Percentiles rank a stretch among this genome's conserved stretches.
These are phyloP conservation scores for Hypoxylon rickii DNA, from an alignment of 495 filamentous ascomycete species.

Conservation along the genomic window DNA sequence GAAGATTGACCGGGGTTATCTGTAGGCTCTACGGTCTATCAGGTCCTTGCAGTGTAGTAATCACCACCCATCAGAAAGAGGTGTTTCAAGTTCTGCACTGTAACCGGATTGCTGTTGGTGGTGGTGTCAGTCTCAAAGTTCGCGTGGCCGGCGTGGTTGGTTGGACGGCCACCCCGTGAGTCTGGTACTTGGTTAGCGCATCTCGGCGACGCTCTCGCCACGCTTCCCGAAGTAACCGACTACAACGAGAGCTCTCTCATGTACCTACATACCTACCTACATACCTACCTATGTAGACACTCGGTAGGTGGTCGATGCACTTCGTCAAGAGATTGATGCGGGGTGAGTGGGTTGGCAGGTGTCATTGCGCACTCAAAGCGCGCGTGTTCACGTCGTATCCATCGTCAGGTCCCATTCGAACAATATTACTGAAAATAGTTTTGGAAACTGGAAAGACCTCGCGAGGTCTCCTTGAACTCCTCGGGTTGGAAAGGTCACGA, in stretches of 20 bases:
- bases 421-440: conserved; percentile 21
- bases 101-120: conserved; percentile 16
- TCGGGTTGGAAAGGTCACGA: conserved; percentile 16
- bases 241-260: not conserved
- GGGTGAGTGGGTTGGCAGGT: too few relatives aligned
- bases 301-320: too few relatives aligned
- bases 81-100: conserved; percentile 33
- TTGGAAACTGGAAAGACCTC: not conserved
- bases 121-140: conserved; percentile 2
- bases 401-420: conserved; percentile 13
- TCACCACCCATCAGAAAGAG: conserved; percentile 28
- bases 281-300: not conserved
- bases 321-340: too few relatives aligned
- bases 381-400: not conserved
- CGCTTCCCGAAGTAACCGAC: conserved; percentile 16
- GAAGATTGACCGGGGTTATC: conserved; percentile 29
- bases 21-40: conserved; percentile 28
- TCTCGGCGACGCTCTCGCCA: conserved; percentile 16
- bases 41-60: conserved; percentile 38
- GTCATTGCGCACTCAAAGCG: conserved; percentile 17
- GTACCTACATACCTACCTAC: not conserved
- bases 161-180: conserved; percentile 26
- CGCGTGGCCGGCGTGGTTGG: conserved; percentile 18
- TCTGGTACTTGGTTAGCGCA: conserved; percentile 24
- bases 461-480: not conserved